Evolutionary conservation across 176 grass and related monocot genomes (phyloP).

Genomic region (Avena atlantica): DNA sequence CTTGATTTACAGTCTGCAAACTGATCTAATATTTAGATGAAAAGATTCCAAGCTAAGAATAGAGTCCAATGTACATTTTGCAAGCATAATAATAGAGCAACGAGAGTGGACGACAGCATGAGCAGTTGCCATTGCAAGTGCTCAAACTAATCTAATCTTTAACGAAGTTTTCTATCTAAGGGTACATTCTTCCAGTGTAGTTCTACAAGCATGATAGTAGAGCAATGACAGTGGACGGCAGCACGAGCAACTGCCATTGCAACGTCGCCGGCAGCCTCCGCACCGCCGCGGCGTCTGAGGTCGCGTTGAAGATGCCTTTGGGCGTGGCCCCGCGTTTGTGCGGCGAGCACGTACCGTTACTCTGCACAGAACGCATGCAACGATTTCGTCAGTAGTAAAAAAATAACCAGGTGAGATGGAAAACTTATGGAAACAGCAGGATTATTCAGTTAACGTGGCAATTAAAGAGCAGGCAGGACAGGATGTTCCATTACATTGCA

Average conservation of each 20-base stretch:
- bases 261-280: conserved; percentile 7
- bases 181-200: not conserved
- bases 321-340: conserved; percentile 40
- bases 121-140: too few relatives aligned
- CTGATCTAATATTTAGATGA: not conserved
- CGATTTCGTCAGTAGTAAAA: not conserved
- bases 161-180: not conserved
- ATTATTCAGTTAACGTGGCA: not conserved
- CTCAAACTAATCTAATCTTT: too few relatives aligned
- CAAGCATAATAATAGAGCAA: too few relatives aligned
- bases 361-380: conserved; percentile 10
- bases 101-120: too few relatives aligned
- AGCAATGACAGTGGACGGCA: not conserved
- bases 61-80: too few relatives aligned
- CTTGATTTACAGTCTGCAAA: not conserved
- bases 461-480: not conserved
- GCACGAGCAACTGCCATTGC: conserved; percentile 26
- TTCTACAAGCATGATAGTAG: conserved; percentile 28
- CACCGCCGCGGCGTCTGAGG: conserved; percentile 34
- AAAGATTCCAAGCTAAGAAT: too few relatives aligned
- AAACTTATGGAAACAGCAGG: too few relatives aligned
- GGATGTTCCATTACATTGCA: conserved; percentile 55
- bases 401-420: not conserved
- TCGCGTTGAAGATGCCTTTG: conserved; percentile 49
- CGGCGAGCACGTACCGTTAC: conserved; percentile 43